Conservation (phyloP, 2,329 filamentous ascomycete species). For the Cordyceps militaris region DNA sequence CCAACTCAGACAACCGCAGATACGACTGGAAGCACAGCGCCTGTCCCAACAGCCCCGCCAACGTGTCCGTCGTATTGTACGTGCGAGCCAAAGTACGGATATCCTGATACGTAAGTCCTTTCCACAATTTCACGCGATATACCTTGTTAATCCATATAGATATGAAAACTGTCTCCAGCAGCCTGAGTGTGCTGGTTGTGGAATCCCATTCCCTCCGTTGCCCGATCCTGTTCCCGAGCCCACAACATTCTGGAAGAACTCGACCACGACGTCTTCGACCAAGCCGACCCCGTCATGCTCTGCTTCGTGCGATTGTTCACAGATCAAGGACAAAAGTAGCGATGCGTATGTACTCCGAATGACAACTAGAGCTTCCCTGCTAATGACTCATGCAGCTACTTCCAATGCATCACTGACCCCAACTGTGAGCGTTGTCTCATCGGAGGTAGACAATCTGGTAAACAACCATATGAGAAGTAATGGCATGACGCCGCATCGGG, state of each 20-base stretch:
- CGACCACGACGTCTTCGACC: not conserved
- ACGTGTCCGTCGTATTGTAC: slow-evolving; percentile 8
- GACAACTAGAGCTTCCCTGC: not conserved
- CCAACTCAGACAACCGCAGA: not conserved
- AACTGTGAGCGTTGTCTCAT: slow-evolving; percentile 20
- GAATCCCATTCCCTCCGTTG: slow-evolving; percentile 4
- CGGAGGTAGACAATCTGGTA: not conserved
- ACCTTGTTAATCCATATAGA: not conserved
- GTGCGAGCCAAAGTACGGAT: slow-evolving; percentile 8
- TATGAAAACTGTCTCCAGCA: slow-evolving; percentile 4
- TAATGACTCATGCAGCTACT: slow-evolving; percentile 17
- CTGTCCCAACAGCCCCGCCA: not conserved
- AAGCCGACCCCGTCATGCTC: slow-evolving; percentile 15
- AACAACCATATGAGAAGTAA: not conserved
- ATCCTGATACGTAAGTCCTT: slow-evolving; percentile 5
- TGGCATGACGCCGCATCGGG: not conserved
- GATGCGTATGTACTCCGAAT: slow-evolving; percentile 16
- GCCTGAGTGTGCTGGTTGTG: slow-evolving; percentile 10
- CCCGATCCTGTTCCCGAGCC: not conserved
- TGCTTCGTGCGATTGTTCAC: slow-evolving; percentile 21
- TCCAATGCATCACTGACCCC: slow-evolving; percentile 23
- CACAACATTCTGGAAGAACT: slow-evolving; percentile 14
- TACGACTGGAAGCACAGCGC: not conserved
- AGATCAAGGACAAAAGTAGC: slow-evolving; percentile 22
- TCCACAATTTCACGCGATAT: not conserved